A percentile compares a stretch with the other conserved stretches of the same genome.
Evolutionary conservation across 192 early-diverging fungal genomes (phyloP).

Genomic region (Coemansia sp.): DNA sequence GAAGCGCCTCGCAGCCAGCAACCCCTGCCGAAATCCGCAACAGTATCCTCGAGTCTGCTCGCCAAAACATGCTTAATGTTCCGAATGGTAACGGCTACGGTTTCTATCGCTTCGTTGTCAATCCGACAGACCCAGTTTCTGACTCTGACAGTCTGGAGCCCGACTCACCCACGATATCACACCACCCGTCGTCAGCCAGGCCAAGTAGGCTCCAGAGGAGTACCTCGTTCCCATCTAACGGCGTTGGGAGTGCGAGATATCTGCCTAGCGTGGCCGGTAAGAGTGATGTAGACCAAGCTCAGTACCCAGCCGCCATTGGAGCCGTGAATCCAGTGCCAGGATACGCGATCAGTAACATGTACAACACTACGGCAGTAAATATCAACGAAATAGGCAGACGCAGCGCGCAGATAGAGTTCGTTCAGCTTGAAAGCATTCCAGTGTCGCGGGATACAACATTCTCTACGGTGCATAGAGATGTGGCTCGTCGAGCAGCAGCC

Average conservation of each 20-base stretch:
- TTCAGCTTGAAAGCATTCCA: constrained; percentile 7
- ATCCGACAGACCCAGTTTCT: constrained; percentile 46
- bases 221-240: constrained; percentile 28
- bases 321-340: background rate
- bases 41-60: constrained; percentile 38
- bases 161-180: constrained; percentile 44
- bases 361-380: constrained; percentile 8
- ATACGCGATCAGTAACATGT: constrained; percentile 4
- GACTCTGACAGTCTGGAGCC: constrained; percentile 29
- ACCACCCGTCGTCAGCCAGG: constrained; percentile 16
- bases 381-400: constrained; percentile 1
- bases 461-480: background rate
- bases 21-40: constrained; percentile 42
- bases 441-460: background rate
- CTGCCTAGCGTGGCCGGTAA: background rate
- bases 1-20: constrained; percentile 53
- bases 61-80: constrained; percentile 29
- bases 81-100: constrained; percentile 26
- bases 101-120: constrained; percentile 45
- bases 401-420: background rate
- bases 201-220: constrained; percentile 25
- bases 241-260: constrained; percentile 2
- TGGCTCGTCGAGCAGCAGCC: background rate
- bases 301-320: background rate
- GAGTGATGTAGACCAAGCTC: background rate